Evolutionary conservation across 805 yeast species (phyloP), one percentile per base, ranked within the genome.

Genomic region (Suhomyces faveliae): DNA sequence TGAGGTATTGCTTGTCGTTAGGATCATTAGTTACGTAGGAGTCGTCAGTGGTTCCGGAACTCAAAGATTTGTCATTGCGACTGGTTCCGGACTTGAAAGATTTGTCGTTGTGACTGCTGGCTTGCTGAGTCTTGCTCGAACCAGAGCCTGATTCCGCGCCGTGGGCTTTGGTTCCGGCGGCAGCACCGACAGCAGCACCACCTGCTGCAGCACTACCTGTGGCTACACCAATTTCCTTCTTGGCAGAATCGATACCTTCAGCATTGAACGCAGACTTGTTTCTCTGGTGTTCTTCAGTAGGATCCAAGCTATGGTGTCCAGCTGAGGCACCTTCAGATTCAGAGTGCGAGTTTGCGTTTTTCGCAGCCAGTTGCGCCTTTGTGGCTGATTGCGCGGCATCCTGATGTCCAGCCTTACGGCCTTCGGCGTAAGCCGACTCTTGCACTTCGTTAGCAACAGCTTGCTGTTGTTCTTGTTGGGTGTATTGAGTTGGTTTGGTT

Each of bases 241-340:
- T 44, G 7, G 63, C 68, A 19, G 60, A 43, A 17, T 35, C 47
- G 35, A 67, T 49, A 13, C 70, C 73, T 3, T 47, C 57, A 8
- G 51, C 24, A 46, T 68, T 69, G 56, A 43, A 66, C n/a, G 63
- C 59, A 3, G 72, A 67, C 56, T 62, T 68, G 57, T 69, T 68
- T 47, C 58, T 47, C 22, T 45, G 27, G 51, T 66, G 70, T 42
- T 58, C 62, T 23, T 57, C 51, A 8, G 47, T 41, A 5, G 66
- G 66, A 48, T 67, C 62, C 33, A 51, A 23, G 5, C 57, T 38
- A 7, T 40, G 23, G 35, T 39, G 48, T 43, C 42, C 17, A 1
- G 24, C 19, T 9, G 24, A 17, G 6, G 23, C 15, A 35, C 39
- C 25, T 20, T 21, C 25, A 10, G 40, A 20, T 19, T 5, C 25